Conservation (phyloP, 1,284 basidiomycete genomes). For the Pseudozyma thailandica region DNA sequence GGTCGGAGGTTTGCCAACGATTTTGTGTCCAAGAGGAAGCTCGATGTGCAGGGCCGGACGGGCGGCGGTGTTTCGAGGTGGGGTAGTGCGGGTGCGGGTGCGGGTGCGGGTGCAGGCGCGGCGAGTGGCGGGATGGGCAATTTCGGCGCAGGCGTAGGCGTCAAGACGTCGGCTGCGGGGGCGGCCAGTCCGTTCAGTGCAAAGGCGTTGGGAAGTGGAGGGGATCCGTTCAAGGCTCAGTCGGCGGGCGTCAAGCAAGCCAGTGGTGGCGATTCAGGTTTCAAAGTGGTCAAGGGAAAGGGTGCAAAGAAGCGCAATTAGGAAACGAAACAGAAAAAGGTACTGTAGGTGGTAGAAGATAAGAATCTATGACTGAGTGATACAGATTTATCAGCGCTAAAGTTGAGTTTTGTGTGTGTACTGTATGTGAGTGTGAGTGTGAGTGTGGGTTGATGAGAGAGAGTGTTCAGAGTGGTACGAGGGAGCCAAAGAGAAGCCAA, state of each 20-base stretch:
- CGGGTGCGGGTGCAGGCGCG: no score
- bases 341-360: no score
- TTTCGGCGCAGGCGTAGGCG: constrained; percentile 2
- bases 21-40: constrained; percentile 85
- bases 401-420: no score
- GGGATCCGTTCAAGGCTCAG: neutral
- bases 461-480: no score
- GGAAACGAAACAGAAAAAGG: no score
- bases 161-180: neutral
- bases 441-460: no score
- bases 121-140: constrained; percentile 15
- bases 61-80: constrained; percentile 12
- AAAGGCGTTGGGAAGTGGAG: neutral
- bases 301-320: constrained; percentile 44
- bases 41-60: constrained; percentile 55
- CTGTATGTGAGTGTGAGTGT: no score
- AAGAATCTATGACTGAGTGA: no score
- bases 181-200: constrained; percentile 1
- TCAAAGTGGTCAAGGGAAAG: constrained; percentile 61
- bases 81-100: constrained; percentile 13
- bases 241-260: no score
- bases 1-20: constrained; percentile 92
- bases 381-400: no score
- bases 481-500: no score
- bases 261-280: constrained; percentile 28